Conservation (phyloP, 495 filamentous ascomycete genomes). For the Penicillium cataractarum region DNA sequence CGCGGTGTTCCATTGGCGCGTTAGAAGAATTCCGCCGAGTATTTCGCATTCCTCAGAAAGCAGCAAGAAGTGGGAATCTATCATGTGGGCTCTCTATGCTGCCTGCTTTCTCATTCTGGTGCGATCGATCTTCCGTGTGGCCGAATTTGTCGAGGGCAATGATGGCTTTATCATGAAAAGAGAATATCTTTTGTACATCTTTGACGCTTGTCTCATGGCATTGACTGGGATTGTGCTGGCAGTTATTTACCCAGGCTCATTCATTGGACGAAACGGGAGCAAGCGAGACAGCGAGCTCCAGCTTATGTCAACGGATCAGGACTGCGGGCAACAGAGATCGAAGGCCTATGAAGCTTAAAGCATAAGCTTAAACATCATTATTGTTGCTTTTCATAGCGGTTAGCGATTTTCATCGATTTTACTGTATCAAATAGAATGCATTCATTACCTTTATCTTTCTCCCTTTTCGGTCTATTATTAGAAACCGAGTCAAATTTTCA, state of each 20-base stretch:
- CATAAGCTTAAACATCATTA: no score
- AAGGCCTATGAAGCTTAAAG: neutral
- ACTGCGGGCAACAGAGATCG: neutral
- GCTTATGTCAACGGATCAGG: conserved; percentile 9
- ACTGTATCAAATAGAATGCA: neutral
- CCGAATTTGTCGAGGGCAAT: conserved; percentile 63
- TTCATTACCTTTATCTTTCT: neutral
- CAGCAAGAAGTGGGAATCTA: conserved; percentile 49
- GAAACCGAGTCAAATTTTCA: neutral
- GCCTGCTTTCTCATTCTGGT: conserved; percentile 59
- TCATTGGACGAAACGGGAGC: neutral
- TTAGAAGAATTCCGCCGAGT: conserved; percentile 6
- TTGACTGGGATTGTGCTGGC: conserved; percentile 25
- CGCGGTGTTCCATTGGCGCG: conserved; percentile 40
- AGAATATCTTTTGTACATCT: conserved; percentile 64
- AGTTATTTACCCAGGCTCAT: conserved; percentile 11
- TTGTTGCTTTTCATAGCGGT: neutral
- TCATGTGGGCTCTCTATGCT: conserved; percentile 56
- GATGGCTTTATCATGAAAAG: conserved; percentile 53
- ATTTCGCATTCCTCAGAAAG: neutral
- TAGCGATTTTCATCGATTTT: neutral
- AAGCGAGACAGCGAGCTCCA: conserved; percentile 21
- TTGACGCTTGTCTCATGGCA: conserved; percentile 62
- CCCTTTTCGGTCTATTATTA: neutral
- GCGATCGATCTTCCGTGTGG: conserved; percentile 60